These are phyloP conservation scores for Rhodosporidiobolus sp. DNA, from an alignment of 768 basidiomycete species.

Conservation along the genomic window DNA sequence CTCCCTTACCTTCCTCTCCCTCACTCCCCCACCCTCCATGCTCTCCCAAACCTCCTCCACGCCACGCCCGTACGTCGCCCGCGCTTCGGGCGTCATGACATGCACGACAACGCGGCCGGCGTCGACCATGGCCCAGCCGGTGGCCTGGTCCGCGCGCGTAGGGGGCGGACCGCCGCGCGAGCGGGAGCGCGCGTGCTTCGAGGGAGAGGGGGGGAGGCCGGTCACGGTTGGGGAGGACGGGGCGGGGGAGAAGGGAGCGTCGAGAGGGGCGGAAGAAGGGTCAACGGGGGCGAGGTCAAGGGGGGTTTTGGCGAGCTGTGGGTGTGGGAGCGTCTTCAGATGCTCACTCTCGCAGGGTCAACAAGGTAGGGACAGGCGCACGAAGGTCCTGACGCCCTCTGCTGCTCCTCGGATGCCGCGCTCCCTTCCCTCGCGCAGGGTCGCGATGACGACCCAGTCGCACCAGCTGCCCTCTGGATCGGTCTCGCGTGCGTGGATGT, in stretches of 20 bases:
- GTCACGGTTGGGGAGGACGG: slow-evolving; percentile 17
- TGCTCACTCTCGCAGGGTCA: too few relatives aligned
- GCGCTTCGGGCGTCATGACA: slow-evolving; percentile 37
- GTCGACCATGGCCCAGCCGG: slow-evolving; percentile 41
- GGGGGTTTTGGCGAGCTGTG: slow-evolving; percentile 30
- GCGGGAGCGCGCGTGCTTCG: slow-evolving; percentile 33
- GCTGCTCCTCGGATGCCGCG: slow-evolving; percentile 39
- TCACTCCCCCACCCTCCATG: slow-evolving; percentile 6
- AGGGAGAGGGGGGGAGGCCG: slow-evolving; percentile 31
- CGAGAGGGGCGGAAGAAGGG: not conserved
- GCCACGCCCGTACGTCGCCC: slow-evolving; percentile 27
- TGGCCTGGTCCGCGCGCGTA: slow-evolving; percentile 29
- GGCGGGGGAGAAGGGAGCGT: slow-evolving; percentile 24
- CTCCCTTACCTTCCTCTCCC: not conserved
- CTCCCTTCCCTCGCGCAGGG: slow-evolving; percentile 35
- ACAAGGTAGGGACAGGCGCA: slow-evolving; percentile 4
- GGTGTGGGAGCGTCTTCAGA: rapidly evolving
- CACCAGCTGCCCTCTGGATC: slow-evolving; percentile 38
- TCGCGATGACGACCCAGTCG: slow-evolving; percentile 42
- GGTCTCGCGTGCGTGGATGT: slow-evolving; percentile 40
- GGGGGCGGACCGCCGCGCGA: slow-evolving; percentile 2
- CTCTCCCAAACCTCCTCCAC: slow-evolving; percentile 33
- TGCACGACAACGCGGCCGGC: slow-evolving; percentile 41
- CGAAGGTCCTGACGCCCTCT: slow-evolving; percentile 35
- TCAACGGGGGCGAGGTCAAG: slow-evolving; percentile 18